Base-by-base conservation (phyloP, 768 basidiomycete genomes). In the Serendipita sp. region DNA sequence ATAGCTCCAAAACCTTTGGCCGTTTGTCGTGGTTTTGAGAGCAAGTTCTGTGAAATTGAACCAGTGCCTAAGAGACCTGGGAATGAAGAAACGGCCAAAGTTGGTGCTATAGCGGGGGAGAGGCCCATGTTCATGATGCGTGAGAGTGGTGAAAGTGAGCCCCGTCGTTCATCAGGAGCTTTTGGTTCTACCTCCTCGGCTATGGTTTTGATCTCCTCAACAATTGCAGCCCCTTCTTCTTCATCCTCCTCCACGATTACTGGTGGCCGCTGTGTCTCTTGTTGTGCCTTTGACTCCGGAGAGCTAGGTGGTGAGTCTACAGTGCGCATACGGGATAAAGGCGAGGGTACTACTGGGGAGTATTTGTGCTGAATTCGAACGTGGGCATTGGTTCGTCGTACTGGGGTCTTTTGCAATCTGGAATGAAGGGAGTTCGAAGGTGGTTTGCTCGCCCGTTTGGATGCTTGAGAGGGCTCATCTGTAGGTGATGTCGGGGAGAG, bases 331-430 rank as follows among this genome's bases (percentile, higher is more conserved):
- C 88, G 81, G 66, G 86, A 89, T 37, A 92, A 77, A 2, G 89
- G 89, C 67, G 87, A 89, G 0, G 89, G 89, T 71, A 83, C 85
- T 2, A 77, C 84, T 34, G 89, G 89, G 0, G 89, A 90, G 67
- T 91, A 92, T 0, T 88, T 87, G 67, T 92, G 89, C 3, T 81
- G 28, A 2, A 35, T n/a, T 11, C 56, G 56, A 11, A n/a, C 56
- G 8, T 32, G 30, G 16, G 30, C 8, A 34, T 60, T n/a, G 35
- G 34, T 24, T 8, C 30, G 56, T n/a, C 56, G 56, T 37, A 28
- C 34, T 5, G 56, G 56, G 8, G 56, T 60, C 37, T 32, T 60
- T 38, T 60, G 56, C 30, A 38, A 28, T 24, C 56, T 10, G 1
- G 35, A 4, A 37, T 37, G 56, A 38, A 10, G 56, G 10, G 56